Evolutionary conservation across 345 rosid genomes (phyloP), one percentile per base, ranked within the genome.

Genomic region (Acer negundo): DNA sequence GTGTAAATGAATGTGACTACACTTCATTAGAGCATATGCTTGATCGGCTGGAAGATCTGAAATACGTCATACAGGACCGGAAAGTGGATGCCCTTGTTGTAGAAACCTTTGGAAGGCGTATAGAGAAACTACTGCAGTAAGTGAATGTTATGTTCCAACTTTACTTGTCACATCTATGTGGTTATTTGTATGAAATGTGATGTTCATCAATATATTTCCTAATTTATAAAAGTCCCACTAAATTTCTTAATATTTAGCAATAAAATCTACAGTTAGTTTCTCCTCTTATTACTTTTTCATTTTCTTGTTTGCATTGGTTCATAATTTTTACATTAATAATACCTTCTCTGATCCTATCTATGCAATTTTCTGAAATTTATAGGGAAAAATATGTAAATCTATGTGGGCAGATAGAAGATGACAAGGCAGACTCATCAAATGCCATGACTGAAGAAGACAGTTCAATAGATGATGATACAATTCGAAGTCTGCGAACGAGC

Each of bases 101-200:
- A 44, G 99, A 96, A 89, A 96, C 99, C 9, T 94, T 96, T 86
- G 99, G 99, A 81, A 86, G 98, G 82, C 90, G 98, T 38, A 90
- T 92, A 75, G 98, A 96, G 90, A 96, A 96, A 84, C 90, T 96
- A 75, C 74, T 94, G 67, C 97, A 92, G 98, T 92, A 84, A 94
- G 89, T 80, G 8, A 17, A 66, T 35, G 62, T 65, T 58, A 62
- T 31, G 16, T 6, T 69, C 35, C 47, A 40, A 49, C 70, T 61
- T 67, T 64, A 1, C 38, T 26, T 3, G 19, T 38, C 62, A 28
- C 5, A n/a, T 47, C 66, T 56, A 42, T 77, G 22, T 76, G n/a
- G 2, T 10, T 51, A 62, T 61, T 42, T 69, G 31, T 67, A 20
- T 16, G 16, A 49, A 51, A 55, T 73, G 10, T 63, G 67, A 74